Base-by-base conservation (phyloP, 768 basidiomycete genomes). In the Collybiopsis luxurians region DNA sequence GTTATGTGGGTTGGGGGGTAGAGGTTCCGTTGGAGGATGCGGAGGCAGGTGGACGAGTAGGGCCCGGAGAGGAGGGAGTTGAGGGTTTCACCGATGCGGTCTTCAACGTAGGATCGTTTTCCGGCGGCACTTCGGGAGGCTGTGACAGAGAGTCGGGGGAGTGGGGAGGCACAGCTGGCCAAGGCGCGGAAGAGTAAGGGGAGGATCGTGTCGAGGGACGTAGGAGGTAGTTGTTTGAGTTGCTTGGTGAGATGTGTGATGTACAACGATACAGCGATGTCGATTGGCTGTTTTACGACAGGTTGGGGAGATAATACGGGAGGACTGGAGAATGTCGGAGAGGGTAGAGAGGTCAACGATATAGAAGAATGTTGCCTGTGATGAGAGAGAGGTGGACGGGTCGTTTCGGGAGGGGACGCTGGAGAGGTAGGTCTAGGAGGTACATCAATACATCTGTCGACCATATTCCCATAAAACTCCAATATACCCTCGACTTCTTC, bases 161-260 rank as follows among this genome's bases (percentile, higher is more conserved):
- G 78, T 1, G 88, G 83, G 2, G 83, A 79, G 3, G 83, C 75
- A 64, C 81, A 87, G 62, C 81, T 84, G 1, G 86, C 82, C 23
- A 89, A 76, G 21, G 80, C 80, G 17, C 87, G 84, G 64, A 90
- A 88, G n/a, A 92, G 80, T 31, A 87, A 74, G 0, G 87, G 86
- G n/a, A 91, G 73, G 52, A 91, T 83, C 34, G 71, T 60, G 42
- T 57, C 47, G 46, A 56, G 46, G 34, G 30, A n/a, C 2, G 43
- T 27, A 21, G 34, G 34, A 34, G 57, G 48, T 3, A 50, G 48
- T 17, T 53, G 43, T 31, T 57, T 60, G 31, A 53, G 17, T 44
- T 57, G 59, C 28, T 39, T 39, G 44, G 17, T 57, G n/a, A 53
- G 47, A 17, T 58, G 59, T n/a, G 23, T 40, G 31, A 42, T 52